Conservation (phyloP, 495 filamentous ascomycete species). For the Hypoxylon trugodes region DNA sequence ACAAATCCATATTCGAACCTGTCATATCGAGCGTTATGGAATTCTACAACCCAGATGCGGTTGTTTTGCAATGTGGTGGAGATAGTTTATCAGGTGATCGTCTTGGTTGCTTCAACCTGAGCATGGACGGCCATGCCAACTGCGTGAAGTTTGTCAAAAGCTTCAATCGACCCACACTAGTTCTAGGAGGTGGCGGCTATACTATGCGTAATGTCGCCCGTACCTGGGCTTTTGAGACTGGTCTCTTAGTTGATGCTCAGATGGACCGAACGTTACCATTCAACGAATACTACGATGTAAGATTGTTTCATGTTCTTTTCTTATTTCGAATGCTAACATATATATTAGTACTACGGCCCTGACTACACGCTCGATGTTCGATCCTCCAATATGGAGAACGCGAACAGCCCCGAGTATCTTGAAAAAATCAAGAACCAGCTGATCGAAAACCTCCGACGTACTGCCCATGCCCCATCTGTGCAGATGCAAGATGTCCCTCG, state of each 20-base stretch:
- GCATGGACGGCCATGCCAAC: conserved; percentile 97
- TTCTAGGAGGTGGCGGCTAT: conserved; percentile 95
- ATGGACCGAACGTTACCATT: conserved; percentile 87
- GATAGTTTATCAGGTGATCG: conserved; percentile 95
- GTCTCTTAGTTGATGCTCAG: conserved; percentile 81
- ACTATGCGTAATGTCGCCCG: conserved; percentile 99
- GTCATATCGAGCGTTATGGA: conserved; percentile 94
- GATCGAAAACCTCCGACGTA: conserved; percentile 90
- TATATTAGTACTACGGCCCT: conserved; percentile 85
- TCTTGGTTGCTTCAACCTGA: conserved; percentile 96
- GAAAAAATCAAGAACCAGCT: conserved; percentile 94
- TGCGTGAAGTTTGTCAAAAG: conserved; percentile 95
- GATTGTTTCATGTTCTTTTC: conserved; percentile 23
- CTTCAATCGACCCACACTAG: conserved; percentile 88
- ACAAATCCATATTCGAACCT: conserved; percentile 95
- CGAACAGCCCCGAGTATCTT: conserved; percentile 92
- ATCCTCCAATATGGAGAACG: conserved; percentile 98
- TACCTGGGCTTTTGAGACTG: conserved; percentile 97
- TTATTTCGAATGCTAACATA: conserved; percentile 41
- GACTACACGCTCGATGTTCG: conserved; percentile 96
- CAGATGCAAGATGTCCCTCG: conserved; percentile 96
- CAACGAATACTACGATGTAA: conserved; percentile 98
- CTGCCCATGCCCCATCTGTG: conserved; percentile 87
- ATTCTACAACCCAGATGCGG: conserved; percentile 91
- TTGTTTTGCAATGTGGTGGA: conserved; percentile 96